A percentile compares a stretch with the other conserved stretches of the same genome.
phyloP scores from a whole-genome alignment of 768 basidiomycete species.

The Mrakia frigida region DNA sequence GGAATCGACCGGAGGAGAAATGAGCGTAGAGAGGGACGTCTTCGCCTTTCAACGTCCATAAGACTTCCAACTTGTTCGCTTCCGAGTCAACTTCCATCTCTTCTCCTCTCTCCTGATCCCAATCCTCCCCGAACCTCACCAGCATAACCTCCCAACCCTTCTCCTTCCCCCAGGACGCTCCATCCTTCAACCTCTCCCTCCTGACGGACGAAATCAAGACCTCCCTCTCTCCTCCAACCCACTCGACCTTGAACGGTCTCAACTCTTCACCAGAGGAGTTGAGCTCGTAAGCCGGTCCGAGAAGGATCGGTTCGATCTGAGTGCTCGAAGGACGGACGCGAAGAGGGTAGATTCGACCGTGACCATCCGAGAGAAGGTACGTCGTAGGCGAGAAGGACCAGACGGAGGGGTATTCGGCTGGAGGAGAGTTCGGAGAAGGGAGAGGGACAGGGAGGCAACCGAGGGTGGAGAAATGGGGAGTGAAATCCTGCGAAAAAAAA shows the following conservation, averaged over 20 bases:
- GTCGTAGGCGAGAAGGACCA: slow-evolving; percentile 53
- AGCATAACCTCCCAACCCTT: slow-evolving; percentile 27
- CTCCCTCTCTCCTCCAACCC: slow-evolving; percentile 25
- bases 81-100: background rate
- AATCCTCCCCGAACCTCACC: slow-evolving; percentile 21
- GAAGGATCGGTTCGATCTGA: background rate
- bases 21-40: slow-evolving; percentile 14
- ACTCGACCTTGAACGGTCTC: slow-evolving; percentile 31
- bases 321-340: slow-evolving; percentile 24
- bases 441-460: slow-evolving; percentile 33
- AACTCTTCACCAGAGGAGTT: background rate
- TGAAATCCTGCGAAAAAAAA: background rate
- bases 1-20: background rate
- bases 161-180: slow-evolving; percentile 22
- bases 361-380: slow-evolving; percentile 63
- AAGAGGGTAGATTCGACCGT: slow-evolving; percentile 62
- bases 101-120: background rate
- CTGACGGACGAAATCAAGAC: slow-evolving; percentile 6
- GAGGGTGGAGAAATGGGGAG: slow-evolving; percentile 27
- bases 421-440: slow-evolving; percentile 39
- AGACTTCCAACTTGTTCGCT: slow-evolving; percentile 12
- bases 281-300: slow-evolving; percentile 27
- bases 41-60: slow-evolving; percentile 20
- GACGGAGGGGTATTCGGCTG: slow-evolving; percentile 69
- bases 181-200: background rate